A percentile compares a stretch with the other conserved stretches of the same genome.
Conservation (phyloP, 1,139 yeast species). For the Wickerhamomyces sp. region DNA sequence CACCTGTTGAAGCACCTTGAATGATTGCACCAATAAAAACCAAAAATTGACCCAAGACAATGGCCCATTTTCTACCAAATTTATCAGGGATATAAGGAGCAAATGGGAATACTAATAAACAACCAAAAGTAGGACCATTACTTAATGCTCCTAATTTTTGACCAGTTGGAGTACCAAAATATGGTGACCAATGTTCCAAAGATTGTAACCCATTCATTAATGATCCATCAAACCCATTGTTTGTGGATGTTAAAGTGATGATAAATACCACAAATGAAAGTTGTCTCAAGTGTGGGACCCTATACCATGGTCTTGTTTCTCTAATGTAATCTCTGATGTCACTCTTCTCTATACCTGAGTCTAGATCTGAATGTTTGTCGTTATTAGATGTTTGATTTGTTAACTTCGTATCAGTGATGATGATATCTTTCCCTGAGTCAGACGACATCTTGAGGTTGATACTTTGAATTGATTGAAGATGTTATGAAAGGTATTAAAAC, state of each 20-base stretch:
- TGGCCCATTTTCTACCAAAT: conserved; percentile 38
- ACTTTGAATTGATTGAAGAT: no score
- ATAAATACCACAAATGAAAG: conserved; percentile 34
- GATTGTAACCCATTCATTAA: conserved; percentile 48
- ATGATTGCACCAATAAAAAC: conserved; percentile 38
- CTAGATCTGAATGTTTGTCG: neutral
- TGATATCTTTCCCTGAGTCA: no score
- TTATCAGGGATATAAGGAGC: conserved; percentile 36
- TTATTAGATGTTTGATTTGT: neutral
- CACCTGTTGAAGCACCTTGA: conserved; percentile 32
- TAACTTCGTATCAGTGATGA: no score
- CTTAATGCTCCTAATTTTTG: conserved; percentile 39
- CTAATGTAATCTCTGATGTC: neutral
- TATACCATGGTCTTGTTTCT: conserved; percentile 26
- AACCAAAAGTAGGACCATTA: conserved; percentile 49
- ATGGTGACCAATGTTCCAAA: conserved; percentile 31
- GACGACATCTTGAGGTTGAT: no score
- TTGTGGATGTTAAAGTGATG: conserved; percentile 40
- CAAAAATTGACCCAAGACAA: conserved; percentile 33
- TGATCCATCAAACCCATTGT: conserved; percentile 47
- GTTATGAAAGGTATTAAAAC: no score
- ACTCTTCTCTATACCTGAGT: neutral
- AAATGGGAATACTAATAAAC: conserved; percentile 14
- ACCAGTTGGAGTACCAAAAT: conserved; percentile 39
- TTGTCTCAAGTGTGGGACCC: conserved; percentile 31